These are phyloP conservation scores for Phyllachora maydis DNA, from an alignment of 2,329 filamentous ascomycete genomes.

Conservation along the genomic window DNA sequence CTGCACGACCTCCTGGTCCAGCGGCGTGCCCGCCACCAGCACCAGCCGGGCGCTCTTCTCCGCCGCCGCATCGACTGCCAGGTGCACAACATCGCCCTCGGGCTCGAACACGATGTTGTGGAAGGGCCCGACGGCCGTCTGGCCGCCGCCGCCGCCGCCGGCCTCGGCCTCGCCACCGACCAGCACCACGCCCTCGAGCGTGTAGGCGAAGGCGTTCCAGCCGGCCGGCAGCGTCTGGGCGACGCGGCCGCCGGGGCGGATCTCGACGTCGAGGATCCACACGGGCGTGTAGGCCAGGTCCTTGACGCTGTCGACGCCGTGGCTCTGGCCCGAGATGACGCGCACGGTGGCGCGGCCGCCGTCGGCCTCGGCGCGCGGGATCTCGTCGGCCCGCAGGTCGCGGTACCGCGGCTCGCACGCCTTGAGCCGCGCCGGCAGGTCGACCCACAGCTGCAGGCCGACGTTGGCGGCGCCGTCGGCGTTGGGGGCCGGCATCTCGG, in stretches of 20 bases:
- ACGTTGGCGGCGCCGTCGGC: conserved; percentile 57
- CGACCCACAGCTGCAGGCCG: conserved; percentile 90
- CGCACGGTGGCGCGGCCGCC: conserved; percentile 61
- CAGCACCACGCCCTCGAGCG: conserved; percentile 49
- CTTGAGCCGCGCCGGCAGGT: conserved; percentile 67
- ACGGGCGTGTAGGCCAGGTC: conserved; percentile 92
- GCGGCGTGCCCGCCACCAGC: conserved; percentile 57
- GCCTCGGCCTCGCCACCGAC: no score
- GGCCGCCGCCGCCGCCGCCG: conserved; percentile 23
- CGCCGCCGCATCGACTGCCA: conserved; percentile 45
- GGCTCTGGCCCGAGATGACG: conserved; percentile 71
- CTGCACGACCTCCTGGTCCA: conserved; percentile 65
- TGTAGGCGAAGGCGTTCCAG: conserved; percentile 86
- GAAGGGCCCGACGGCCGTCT: conserved; percentile 41
- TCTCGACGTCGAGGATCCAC: conserved; percentile 76
- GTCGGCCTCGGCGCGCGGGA: conserved; percentile 53
- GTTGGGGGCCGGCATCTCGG: conserved; percentile 79
- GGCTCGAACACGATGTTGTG: conserved; percentile 82
- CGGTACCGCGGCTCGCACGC: conserved; percentile 81
- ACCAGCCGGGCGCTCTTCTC: conserved; percentile 38
- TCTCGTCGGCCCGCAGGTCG: conserved; percentile 60
- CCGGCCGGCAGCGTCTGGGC: conserved; percentile 53
- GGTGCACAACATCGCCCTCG: conserved; percentile 54
- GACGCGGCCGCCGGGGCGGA: conserved; percentile 61
- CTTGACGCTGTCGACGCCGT: conserved; percentile 69